Evolutionary conservation across 2,329 filamentous ascomycete species (phyloP), one percentile per base, ranked within the genome.

Genomic region (Pseudopyricularia javanii): DNA sequence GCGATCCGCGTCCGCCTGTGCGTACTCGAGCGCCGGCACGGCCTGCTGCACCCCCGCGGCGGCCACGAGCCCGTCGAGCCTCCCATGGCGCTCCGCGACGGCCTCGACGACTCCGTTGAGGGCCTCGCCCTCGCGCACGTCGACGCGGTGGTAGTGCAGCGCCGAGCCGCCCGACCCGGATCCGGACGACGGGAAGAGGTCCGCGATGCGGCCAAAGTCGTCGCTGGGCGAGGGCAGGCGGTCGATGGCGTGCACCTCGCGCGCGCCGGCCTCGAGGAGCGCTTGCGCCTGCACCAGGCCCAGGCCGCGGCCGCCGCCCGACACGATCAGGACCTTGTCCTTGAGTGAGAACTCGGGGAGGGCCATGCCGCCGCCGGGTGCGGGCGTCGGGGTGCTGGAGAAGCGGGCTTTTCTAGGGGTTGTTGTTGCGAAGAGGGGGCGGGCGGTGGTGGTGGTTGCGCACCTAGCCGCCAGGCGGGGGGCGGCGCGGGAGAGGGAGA

Each of bases 201-300:
- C 71, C 51, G 85, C 82, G 53, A 91, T 75, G 37, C 70, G 69
- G 54, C 76, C 75, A 66, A 91, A 93, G 54, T 82, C 68, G 3
- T 68, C 59, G 11, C 70, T 66, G 1, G 82, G 82, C 56, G 76
- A 70, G 5, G 74, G 14, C 24, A 86, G 74, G 33, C 79, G 73
- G 64, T 88, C 84, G 52, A 86, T 72, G 34, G 80, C 80, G 63
- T 87, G 83, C 32, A 87, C 82, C 79, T 51, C n/a, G 35, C 67
- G 85, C 33, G 88, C 88, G 34, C 88, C 88, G 9, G 87, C 87
- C 66, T 93, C 87, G 37, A 91, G 71, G 48, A 93, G 72, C 7
- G 86, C 88, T 63, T 91, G 86, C 43, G 85, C 79, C 64, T 91
- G 86, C 22, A 85, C 84, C 40, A 94, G 73, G 40, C 88, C 88